Evolutionary conservation across 2,329 filamentous ascomycete genomes (phyloP).

Genomic region (Diatrype stigma): DNA sequence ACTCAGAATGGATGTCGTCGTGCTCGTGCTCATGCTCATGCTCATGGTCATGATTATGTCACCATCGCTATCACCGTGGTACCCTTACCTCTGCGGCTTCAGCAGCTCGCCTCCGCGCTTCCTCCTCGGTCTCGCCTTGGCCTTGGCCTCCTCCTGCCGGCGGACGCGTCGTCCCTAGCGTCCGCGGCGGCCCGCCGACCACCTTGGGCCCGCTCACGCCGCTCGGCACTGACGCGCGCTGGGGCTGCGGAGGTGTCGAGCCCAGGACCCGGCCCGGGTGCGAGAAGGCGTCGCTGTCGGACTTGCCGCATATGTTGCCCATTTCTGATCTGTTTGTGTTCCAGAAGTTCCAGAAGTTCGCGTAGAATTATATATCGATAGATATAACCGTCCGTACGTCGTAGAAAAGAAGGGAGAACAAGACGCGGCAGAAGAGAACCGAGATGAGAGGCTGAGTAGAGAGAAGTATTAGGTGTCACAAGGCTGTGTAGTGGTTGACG

Average conservation of each 20-base stretch:
- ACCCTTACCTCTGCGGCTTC: constrained; percentile 74
- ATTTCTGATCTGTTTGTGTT: constrained; percentile 46
- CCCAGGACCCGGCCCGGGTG: constrained; percentile 70
- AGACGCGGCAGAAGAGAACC: no score
- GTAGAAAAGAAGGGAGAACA: no score
- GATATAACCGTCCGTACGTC: no score
- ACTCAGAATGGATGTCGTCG: no score
- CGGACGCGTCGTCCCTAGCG: constrained; percentile 55
- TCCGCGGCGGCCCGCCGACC: constrained; percentile 56
- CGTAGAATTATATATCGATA: no score
- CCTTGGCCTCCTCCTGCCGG: background rate
- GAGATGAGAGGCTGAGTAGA: no score
- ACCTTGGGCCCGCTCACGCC: constrained; percentile 29
- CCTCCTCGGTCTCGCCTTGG: constrained; percentile 36
- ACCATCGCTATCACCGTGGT: no score
- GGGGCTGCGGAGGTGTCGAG: constrained; percentile 44
- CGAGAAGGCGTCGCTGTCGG: constrained; percentile 62
- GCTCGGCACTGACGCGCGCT: constrained; percentile 47
- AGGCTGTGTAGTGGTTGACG: no score
- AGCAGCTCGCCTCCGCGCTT: constrained; percentile 70
- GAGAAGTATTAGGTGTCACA: background rate
- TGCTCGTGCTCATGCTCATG: no score
- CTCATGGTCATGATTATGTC: no score
- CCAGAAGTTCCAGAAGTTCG: no score
- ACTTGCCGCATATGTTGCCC: constrained; percentile 85